A percentile compares a stretch with the other conserved stretches of the same genome.
Conservation (phyloP, 495 filamentous ascomycete genomes). For the Penicillium atrosanguineum region DNA sequence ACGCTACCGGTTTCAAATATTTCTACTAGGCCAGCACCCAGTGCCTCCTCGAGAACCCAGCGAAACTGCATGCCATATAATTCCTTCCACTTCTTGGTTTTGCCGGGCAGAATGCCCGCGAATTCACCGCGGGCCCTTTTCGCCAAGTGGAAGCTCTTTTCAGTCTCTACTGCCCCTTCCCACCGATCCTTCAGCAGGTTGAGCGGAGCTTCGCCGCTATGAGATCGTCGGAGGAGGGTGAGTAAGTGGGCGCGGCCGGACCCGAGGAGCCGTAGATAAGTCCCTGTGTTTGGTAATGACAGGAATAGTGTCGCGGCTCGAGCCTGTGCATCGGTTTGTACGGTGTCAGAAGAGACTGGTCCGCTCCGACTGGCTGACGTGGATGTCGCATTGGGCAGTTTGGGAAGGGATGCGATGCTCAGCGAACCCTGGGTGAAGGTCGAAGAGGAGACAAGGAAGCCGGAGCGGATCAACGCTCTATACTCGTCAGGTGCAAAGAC, state of each 20-base stretch:
- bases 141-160: conserved; percentile 53
- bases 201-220: conserved; percentile 63
- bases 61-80: conserved; percentile 74
- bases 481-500: conserved; percentile 52
- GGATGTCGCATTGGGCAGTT: conserved; percentile 41
- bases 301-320: conserved; percentile 51
- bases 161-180: conserved; percentile 69
- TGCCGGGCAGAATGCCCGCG: conserved; percentile 65
- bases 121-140: conserved; percentile 69
- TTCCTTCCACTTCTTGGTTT: conserved; percentile 77
- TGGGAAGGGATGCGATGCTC: conserved; percentile 55
- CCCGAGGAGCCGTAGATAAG: conserved; percentile 68
- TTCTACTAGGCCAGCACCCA: conserved; percentile 77
- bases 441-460: conserved; percentile 64
- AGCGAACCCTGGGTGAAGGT: conserved; percentile 43
- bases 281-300: conserved; percentile 70
- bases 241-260: conserved; percentile 65
- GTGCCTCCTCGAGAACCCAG: conserved; percentile 75
- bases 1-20: conserved; percentile 83
- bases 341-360: conserved; percentile 8
- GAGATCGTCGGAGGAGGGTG: conserved; percentile 61
- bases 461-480: conserved; percentile 61
- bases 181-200: conserved; percentile 69
- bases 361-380: conserved; percentile 54
- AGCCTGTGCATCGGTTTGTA: conserved; percentile 28